phyloP scores from a whole-genome alignment of 768 basidiomycete genomes.

The Filobasidium floriforme region DNA sequence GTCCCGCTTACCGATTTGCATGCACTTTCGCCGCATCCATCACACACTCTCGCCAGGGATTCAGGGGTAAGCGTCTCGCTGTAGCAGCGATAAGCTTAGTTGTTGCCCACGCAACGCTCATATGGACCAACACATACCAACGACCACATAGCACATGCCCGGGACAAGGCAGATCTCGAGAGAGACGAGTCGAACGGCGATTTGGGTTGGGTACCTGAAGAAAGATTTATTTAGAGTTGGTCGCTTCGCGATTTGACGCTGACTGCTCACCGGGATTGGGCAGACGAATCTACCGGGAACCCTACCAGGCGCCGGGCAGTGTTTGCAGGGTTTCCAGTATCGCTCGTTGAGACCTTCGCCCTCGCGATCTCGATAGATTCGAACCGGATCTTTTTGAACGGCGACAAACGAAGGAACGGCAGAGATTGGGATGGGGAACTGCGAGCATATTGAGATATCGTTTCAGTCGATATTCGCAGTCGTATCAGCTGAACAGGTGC shows the following conservation, averaged over 20 bases:
- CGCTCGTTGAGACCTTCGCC: not conserved
- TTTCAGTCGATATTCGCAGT: too few species aligned
- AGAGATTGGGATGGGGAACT: not conserved
- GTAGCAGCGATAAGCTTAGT: not conserved
- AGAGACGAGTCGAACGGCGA: not conserved
- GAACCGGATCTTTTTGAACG: not conserved
- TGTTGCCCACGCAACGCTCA: not conserved
- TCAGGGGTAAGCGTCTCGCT: not conserved
- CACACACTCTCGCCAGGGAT: not conserved
- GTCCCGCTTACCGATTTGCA: not conserved
- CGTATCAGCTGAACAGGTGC: not conserved
- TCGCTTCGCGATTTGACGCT: not conserved
- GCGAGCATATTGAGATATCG: not conserved
- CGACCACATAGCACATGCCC: not conserved
- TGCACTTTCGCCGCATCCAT: not conserved
- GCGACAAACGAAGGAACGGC: not conserved
- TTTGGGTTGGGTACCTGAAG: conserved; percentile 4
- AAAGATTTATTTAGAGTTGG: not conserved
- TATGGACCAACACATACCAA: not conserved
- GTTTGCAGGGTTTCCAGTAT: conserved; percentile 4
- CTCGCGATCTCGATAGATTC: not conserved
- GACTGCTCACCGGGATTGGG: not conserved
- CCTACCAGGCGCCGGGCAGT: not conserved
- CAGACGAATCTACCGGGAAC: not conserved
- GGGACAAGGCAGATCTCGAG: not conserved